Percentiles rank a stretch among this genome's conserved stretches.
Evolutionary conservation across 805 yeast species (phyloP).

Genomic region (Ogataea parapolymorpha): DNA sequence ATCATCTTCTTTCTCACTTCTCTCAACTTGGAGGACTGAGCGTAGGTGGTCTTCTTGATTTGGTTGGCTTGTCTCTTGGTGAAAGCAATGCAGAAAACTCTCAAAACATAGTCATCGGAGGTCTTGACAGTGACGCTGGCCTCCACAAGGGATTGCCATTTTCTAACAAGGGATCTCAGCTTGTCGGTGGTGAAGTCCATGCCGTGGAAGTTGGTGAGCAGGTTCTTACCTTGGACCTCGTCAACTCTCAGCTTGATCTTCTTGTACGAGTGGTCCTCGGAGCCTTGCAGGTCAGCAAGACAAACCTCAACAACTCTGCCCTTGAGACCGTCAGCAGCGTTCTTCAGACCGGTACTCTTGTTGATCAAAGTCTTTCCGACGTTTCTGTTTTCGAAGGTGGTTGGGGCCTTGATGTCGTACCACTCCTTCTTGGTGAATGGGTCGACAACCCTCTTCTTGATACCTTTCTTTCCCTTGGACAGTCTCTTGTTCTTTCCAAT

Average conservation of each 20-base stretch:
- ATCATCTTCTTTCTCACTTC: constrained; percentile 95
- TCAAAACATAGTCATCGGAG: constrained; percentile 93
- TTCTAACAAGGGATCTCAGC: constrained; percentile 95
- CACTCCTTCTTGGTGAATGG: constrained; percentile 99
- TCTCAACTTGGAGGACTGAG: constrained; percentile 96
- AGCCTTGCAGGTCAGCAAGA: constrained; percentile 96
- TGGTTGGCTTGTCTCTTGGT: constrained; percentile 97
- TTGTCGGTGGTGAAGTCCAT: constrained; percentile 97
- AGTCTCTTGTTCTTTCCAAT: constrained; percentile 73
- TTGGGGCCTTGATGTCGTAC: constrained; percentile 98
- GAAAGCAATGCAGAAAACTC: constrained; percentile 97
- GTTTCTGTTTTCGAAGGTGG: constrained; percentile 97
- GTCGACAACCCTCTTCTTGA: constrained; percentile 98
- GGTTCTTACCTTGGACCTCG: constrained; percentile 98
- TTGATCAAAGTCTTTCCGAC: constrained; percentile 98
- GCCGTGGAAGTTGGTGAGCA: constrained; percentile 99
- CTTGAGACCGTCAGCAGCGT: constrained; percentile 96
- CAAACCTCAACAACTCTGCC: constrained; percentile 96
- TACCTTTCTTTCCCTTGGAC: constrained; percentile 89
- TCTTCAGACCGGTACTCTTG: constrained; percentile 97
- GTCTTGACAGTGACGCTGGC: constrained; percentile 98
- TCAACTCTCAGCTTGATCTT: constrained; percentile 96
- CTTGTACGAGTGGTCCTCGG: constrained; percentile 98
- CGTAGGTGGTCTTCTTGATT: constrained; percentile 96
- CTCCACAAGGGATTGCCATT: constrained; percentile 98